Base-by-base conservation (phyloP, 108 stramenopile genomes). In the Skeletonema potamos region DNA sequence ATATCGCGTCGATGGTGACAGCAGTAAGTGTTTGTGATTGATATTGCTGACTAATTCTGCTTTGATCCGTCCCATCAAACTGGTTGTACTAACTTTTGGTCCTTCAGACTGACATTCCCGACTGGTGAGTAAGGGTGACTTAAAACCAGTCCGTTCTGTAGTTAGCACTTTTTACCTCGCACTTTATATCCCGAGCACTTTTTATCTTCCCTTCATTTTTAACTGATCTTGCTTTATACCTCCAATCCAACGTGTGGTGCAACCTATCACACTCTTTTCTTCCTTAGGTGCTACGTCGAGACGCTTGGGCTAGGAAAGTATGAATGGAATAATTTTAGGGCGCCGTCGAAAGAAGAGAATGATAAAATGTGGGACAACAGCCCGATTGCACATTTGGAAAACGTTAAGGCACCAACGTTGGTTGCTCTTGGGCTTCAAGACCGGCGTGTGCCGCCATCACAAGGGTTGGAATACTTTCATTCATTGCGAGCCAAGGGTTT, bases 21-120 rank as follows among this genome's bases (percentile, higher is more conserved):
- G 65, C 82, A 18, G n/a, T n/a, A n/a, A n/a, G n/a, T n/a, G n/a
- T n/a, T n/a, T n/a, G n/a, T n/a, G n/a, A n/a, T n/a, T n/a, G n/a
- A n/a, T n/a, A n/a, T n/a, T n/a, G n/a, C n/a, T n/a, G 30, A n/a
- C n/a, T n/a, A n/a, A n/a, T n/a, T n/a, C n/a, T n/a, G n/a, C n/a
- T n/a, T n/a, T n/a, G n/a, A n/a, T n/a, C n/a, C n/a, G n/a, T n/a
- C n/a, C n/a, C n/a, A n/a, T n/a, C n/a, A n/a, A n/a, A n/a, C n/a
- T n/a, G n/a, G n/a, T n/a, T n/a, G n/a, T n/a, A n/a, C n/a, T n/a
- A n/a, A n/a, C n/a, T n/a, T n/a, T n/a, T n/a, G n/a, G 7, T n/a
- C n/a, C n/a, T n/a, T n/a, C n/a, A n/a, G n/a, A 94, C 94, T 15
- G 97, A 98, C 72, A 98, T 98, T 77, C 94, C 96, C 27, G 97